Evolutionary conservation across 257 asterid genomes (phyloP).

Genomic region (Primulina tabacum): DNA sequence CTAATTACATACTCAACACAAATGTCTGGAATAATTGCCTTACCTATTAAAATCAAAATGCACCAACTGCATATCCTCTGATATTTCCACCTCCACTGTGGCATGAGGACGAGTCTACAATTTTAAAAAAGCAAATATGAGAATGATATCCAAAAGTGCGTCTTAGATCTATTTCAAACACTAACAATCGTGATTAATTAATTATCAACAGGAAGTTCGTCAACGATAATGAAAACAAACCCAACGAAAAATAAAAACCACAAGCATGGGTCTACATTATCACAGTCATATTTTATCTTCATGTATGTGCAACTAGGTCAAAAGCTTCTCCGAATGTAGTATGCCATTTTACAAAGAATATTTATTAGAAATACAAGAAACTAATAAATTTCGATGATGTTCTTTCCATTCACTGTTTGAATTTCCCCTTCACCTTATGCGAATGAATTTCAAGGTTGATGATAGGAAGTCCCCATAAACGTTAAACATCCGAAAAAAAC

Average conservation of each 20-base stretch:
- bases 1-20: not conserved
- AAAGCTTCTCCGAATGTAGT: not conserved
- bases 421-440: not conserved
- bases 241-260: slow-evolving; percentile 7
- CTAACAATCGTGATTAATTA: not conserved
- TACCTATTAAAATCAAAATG: slow-evolving; percentile 93
- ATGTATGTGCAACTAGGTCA: not conserved
- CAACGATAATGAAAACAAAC: slow-evolving; percentile 4
- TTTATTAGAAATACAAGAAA: not conserved
- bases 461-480: not conserved
- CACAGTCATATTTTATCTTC: not conserved
- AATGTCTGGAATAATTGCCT: slow-evolving; percentile 1
- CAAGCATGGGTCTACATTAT: not conserved
- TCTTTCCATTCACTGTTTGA: not conserved
- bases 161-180: slow-evolving; percentile 1
- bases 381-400: not conserved
- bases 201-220: not conserved
- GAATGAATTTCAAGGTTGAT: not conserved
- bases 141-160: slow-evolving; percentile 4
- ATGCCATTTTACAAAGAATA: not conserved
- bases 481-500: not conserved
- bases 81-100: slow-evolving; percentile 94
- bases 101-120: slow-evolving; percentile 95
- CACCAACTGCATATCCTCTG: slow-evolving; percentile 97
- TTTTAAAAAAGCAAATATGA: slow-evolving; percentile 16